Conservation (phyloP, 306 rosid species). For the Ormosia semicastrata region DNA sequence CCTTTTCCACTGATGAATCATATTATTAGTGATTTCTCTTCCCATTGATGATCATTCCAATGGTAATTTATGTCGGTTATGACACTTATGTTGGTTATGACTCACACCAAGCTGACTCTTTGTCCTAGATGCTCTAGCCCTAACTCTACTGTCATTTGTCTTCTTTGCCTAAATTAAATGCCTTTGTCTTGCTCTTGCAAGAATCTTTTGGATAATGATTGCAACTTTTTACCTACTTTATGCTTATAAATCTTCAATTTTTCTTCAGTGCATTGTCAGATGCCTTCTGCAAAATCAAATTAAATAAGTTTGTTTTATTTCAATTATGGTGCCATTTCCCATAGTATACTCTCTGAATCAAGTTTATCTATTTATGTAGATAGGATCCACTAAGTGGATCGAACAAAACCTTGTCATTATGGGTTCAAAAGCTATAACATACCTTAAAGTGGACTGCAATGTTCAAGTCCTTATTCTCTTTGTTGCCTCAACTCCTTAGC, state of each 20-base stretch:
- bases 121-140: too few species aligned
- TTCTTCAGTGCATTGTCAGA: not conserved
- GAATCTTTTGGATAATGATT: not conserved
- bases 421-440: slow-evolving; percentile 59
- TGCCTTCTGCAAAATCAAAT: not conserved
- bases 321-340: not conserved
- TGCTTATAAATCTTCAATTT: not conserved
- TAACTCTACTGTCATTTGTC: not conserved
- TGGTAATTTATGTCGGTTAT: too few species aligned
- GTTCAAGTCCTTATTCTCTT: slow-evolving; percentile 67
- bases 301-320: not conserved
- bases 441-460: slow-evolving; percentile 77
- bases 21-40: too few species aligned
- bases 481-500: slow-evolving; percentile 68
- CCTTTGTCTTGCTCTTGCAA: not conserved
- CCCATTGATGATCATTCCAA: too few species aligned
- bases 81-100: too few species aligned
- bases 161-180: not conserved
- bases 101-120: too few species aligned
- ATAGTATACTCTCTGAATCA: not conserved
- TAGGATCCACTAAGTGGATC: slow-evolving; percentile 78
- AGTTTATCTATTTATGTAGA: not conserved
- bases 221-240: not conserved
- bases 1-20: too few species aligned
- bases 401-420: slow-evolving; percentile 66